Percentiles rank a stretch among this genome's conserved stretches.
phyloP scores from a whole-genome alignment of 1,284 basidiomycete genomes.

The Boletellus dicymbophilus region DNA sequence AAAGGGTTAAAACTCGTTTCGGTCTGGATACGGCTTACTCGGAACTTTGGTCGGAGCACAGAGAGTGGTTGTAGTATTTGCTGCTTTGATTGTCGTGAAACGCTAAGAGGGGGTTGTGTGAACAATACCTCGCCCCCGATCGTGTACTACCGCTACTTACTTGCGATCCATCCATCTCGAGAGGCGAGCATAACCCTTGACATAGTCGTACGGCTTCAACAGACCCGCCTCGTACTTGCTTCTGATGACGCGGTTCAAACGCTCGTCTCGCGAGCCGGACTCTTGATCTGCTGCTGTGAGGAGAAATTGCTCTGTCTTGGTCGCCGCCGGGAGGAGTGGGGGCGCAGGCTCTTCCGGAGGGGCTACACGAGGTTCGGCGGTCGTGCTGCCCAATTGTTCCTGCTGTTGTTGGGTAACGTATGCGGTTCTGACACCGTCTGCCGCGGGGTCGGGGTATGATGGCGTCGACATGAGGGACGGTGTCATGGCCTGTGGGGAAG shows the following conservation, averaged over 20 bases:
- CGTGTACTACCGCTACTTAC: constrained; percentile 50
- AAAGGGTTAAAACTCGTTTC: neutral
- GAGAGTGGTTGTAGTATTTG: constrained; percentile 89
- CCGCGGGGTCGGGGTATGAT: constrained; percentile 32
- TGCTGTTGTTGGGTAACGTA: constrained; percentile 17
- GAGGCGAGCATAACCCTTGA: constrained; percentile 89
- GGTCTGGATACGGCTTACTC: constrained; percentile 49
- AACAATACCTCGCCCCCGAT: neutral
- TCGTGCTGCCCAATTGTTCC: constrained; percentile 10
- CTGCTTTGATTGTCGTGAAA: constrained; percentile 88
- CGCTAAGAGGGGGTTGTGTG: constrained; percentile 42
- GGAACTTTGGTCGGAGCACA: constrained; percentile 91
- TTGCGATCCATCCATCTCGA: constrained; percentile 96
- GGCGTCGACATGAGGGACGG: constrained; percentile 52
- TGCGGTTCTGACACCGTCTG: constrained; percentile 11
- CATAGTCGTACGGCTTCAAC: constrained; percentile 95
- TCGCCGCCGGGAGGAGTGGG: constrained; percentile 63
- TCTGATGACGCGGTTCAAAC: constrained; percentile 89
- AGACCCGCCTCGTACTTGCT: constrained; percentile 98
- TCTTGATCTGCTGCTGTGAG: constrained; percentile 96
- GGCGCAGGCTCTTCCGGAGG: constrained; percentile 30
- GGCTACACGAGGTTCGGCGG: constrained; percentile 17
- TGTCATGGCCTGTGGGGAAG: constrained; percentile 48
- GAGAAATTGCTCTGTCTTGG: constrained; percentile 86
- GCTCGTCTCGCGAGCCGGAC: constrained; percentile 87